Evolutionary conservation across 2,329 filamentous ascomycete species (phyloP).

Genomic region (Fusarium haematococcum): DNA sequence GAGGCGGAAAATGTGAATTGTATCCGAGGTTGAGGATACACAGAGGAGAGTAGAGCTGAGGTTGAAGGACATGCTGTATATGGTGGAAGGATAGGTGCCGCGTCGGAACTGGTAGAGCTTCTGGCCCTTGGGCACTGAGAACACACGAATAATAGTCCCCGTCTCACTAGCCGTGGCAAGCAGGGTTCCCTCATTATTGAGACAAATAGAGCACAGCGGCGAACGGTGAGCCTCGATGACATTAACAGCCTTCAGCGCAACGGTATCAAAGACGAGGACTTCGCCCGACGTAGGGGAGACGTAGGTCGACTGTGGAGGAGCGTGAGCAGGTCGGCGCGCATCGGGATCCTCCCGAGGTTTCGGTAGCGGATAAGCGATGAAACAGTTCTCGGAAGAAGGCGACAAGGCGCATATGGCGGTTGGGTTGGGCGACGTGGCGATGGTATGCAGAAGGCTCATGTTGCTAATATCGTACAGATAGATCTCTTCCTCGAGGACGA

Average conservation of each 20-base stretch:
- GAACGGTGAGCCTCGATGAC: slow-evolving; percentile 96
- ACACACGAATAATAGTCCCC: slow-evolving; percentile 96
- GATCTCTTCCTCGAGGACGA: slow-evolving; percentile 94
- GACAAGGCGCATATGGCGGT: slow-evolving; percentile 92
- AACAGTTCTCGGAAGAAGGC: slow-evolving; percentile 95
- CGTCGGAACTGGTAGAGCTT: slow-evolving; percentile 97
- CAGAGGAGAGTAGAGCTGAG: slow-evolving; percentile 91
- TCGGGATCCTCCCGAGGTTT: slow-evolving; percentile 72
- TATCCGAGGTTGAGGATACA: slow-evolving; percentile 96
- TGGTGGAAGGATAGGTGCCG: slow-evolving; percentile 93
- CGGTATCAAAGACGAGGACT: slow-evolving; percentile 90
- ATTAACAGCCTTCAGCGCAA: slow-evolving; percentile 91
- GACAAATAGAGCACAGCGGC: slow-evolving; percentile 87
- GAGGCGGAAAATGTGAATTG: slow-evolving; percentile 94
- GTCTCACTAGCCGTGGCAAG: slow-evolving; percentile 97
- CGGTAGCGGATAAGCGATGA: slow-evolving; percentile 91
- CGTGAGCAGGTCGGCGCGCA: slow-evolving; percentile 78
- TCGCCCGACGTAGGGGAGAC: slow-evolving; percentile 89
- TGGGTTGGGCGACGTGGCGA: slow-evolving; percentile 93
- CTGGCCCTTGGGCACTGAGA: slow-evolving; percentile 88
- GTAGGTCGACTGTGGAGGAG: slow-evolving; percentile 83
- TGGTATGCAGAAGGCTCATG: slow-evolving; percentile 94
- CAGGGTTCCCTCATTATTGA: slow-evolving; percentile 92
- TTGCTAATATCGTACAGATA: slow-evolving; percentile 99
- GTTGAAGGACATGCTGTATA: slow-evolving; percentile 99